A percentile compares a stretch with the other conserved stretches of the same genome.
These are phyloP conservation scores for Tricholoma flavovirens DNA, from an alignment of 768 basidiomycete genomes.

Conservation along the genomic window DNA sequence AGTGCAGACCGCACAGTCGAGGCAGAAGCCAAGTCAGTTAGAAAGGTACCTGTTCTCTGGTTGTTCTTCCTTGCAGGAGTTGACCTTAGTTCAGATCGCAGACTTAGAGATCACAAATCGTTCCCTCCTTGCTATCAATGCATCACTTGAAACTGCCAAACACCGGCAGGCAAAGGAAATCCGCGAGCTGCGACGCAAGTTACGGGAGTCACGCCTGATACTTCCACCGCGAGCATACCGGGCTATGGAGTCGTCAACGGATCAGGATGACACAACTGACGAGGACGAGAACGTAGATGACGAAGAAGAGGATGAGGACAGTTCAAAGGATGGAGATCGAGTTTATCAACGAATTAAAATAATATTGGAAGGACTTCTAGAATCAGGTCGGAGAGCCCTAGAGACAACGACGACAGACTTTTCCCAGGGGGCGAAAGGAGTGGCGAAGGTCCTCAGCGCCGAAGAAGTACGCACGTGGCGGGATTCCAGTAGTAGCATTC, in stretches of 20 bases:
- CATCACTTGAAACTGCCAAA: constrained; percentile 74
- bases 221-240: constrained; percentile 63
- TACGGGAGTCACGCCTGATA: constrained; percentile 76
- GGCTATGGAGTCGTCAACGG: constrained; percentile 47
- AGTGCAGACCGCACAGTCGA: constrained; percentile 48
- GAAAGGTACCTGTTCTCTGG: constrained; percentile 51
- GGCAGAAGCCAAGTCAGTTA: constrained; percentile 77
- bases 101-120: constrained; percentile 89
- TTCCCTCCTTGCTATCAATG: constrained; percentile 81
- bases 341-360: constrained; percentile 56
- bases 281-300: constrained; percentile 47
- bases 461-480: constrained; percentile 67
- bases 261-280: constrained; percentile 35
- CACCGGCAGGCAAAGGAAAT: constrained; percentile 81
- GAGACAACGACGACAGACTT: constrained; percentile 52
- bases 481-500: constrained; percentile 24
- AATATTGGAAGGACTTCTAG: constrained; percentile 59
- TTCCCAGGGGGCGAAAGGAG: constrained; percentile 34
- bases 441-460: constrained; percentile 64
- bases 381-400: constrained; percentile 55
- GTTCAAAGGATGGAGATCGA: constrained; percentile 41
- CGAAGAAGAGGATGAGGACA: constrained; percentile 38
- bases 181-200: constrained; percentile 71
- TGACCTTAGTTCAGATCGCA: constrained; percentile 55
- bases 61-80: neutral